Conservation (phyloP, 345 rosid genomes). For the Populus davidiana region DNA sequence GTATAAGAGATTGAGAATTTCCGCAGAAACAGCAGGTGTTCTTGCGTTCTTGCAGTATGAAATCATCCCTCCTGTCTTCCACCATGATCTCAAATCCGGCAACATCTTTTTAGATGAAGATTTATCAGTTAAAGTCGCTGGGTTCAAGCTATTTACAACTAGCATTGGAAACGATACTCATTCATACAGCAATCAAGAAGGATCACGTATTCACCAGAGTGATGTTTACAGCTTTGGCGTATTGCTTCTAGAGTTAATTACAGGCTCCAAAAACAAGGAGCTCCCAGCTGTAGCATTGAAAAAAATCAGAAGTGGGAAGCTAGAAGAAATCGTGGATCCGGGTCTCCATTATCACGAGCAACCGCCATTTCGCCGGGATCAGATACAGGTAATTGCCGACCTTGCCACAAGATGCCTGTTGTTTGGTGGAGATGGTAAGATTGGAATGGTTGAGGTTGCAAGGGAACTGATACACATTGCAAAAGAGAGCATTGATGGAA, state of each 20-base stretch:
- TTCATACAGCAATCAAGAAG: conserved; percentile 21
- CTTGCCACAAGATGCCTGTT: conserved; percentile 69
- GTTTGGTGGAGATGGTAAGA: conserved; percentile 71
- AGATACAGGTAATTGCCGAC: conserved; percentile 68
- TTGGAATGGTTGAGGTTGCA: conserved; percentile 70
- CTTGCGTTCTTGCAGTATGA: conserved; percentile 65
- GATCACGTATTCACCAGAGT: conserved; percentile 11
- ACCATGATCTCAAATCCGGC: conserved; percentile 48
- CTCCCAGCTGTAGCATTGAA: conserved; percentile 46
- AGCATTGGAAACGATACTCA: conserved; percentile 15
- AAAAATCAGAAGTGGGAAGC: conserved; percentile 52
- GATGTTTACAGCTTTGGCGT: conserved; percentile 66
- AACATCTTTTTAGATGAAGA: conserved; percentile 60
- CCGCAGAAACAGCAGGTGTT: conserved; percentile 60
- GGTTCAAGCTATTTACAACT: conserved; percentile 50
- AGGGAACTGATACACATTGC: conserved; percentile 59
- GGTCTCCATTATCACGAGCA: conserved; percentile 63
- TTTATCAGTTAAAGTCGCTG: conserved; percentile 52
- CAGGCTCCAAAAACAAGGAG: conserved; percentile 50
- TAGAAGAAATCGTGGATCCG: conserved; percentile 73
- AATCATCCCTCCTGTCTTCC: conserved; percentile 63
- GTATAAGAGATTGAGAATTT: conserved; percentile 58
- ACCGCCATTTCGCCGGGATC: conserved; percentile 43
- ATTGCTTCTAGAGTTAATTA: conserved; percentile 63
- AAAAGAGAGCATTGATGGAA: conserved; percentile 45